These are phyloP conservation scores for Candida orba DNA, from an alignment of 805 yeast genomes.

Conservation along the genomic window DNA sequence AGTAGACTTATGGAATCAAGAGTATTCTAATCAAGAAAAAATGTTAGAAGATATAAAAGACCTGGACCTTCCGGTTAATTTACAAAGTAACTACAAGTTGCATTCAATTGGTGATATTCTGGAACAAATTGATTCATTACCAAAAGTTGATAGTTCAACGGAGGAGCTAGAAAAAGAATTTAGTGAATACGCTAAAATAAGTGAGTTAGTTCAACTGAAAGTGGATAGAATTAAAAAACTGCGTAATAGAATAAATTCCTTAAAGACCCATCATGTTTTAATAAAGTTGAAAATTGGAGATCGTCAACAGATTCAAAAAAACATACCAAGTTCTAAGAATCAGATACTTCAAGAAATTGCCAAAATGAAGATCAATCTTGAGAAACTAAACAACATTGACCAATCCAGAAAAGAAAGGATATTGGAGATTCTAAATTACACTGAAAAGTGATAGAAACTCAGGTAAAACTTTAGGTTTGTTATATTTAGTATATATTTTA, in stretches of 20 bases:
- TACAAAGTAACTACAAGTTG: constrained; percentile 13
- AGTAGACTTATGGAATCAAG: constrained; percentile 10
- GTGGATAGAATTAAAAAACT: constrained; percentile 4
- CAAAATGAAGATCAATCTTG: constrained; percentile 11
- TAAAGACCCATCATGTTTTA: constrained; percentile 7
- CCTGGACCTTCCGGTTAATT: constrained; percentile 11
- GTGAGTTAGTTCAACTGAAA: constrained; percentile 1
- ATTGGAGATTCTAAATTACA: neutral
- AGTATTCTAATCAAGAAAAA: constrained; percentile 1
- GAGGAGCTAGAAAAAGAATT: neutral
- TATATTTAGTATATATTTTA: no score
- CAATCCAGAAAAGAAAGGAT: constrained; percentile 7
- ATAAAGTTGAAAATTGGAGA: neutral
- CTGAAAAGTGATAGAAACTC: no score
- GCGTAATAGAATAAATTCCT: constrained; percentile 4
- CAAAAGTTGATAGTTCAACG: constrained; percentile 7
- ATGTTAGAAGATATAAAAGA: constrained; percentile 4
- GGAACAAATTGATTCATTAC: constrained; percentile 13
- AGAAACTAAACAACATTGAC: constrained; percentile 17
- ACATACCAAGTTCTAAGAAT: neutral
- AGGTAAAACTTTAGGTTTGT: no score
- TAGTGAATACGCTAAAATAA: constrained; percentile 2
- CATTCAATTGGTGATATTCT: constrained; percentile 15
- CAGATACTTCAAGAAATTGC: neutral
- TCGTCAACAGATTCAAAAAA: neutral